A percentile compares a stretch with the other conserved stretches of the same genome.
These are phyloP conservation scores for Haplographium delicatum DNA, from an alignment of 495 filamentous ascomycete genomes.

Conservation along the genomic window DNA sequence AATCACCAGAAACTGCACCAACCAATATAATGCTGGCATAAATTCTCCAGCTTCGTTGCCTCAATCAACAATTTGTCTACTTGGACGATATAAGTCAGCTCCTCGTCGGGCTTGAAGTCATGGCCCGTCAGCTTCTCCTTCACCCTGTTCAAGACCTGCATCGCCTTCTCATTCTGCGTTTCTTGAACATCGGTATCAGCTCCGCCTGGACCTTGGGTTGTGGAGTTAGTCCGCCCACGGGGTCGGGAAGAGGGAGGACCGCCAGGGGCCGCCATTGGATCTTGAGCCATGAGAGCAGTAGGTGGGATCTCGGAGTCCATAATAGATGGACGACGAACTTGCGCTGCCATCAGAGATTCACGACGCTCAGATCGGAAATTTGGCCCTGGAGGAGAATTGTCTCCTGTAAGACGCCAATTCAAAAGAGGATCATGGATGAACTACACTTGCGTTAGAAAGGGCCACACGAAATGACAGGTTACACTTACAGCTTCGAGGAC, in stretches of 20 bases:
- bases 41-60: slow-evolving; percentile 93
- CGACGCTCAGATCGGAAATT: slow-evolving; percentile 74
- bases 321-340: slow-evolving; percentile 59
- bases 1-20: slow-evolving; percentile 91
- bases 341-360: slow-evolving; percentile 36
- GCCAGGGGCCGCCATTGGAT: slow-evolving; percentile 38
- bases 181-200: slow-evolving; percentile 52
- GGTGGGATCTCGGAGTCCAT: slow-evolving; percentile 56
- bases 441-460: slow-evolving; percentile 32
- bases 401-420: slow-evolving; percentile 89
- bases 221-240: slow-evolving; percentile 51
- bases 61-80: slow-evolving; percentile 92
- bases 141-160: slow-evolving; percentile 88
- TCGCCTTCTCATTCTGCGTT: slow-evolving; percentile 84
- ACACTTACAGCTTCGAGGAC: slow-evolving; percentile 89
- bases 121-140: slow-evolving; percentile 86
- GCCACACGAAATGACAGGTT: neutral
- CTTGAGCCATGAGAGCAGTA: slow-evolving; percentile 40
- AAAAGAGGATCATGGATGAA: slow-evolving; percentile 98
- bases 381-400: slow-evolving; percentile 69
- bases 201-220: slow-evolving; percentile 28
- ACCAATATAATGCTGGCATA: slow-evolving; percentile 98
- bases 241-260: slow-evolving; percentile 44
- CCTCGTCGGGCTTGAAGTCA: slow-evolving; percentile 64
- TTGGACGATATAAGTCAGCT: slow-evolving; percentile 80